Evolutionary conservation across 495 filamentous ascomycete genomes (phyloP).

Genomic region (Penicillium longicatenatum): DNA sequence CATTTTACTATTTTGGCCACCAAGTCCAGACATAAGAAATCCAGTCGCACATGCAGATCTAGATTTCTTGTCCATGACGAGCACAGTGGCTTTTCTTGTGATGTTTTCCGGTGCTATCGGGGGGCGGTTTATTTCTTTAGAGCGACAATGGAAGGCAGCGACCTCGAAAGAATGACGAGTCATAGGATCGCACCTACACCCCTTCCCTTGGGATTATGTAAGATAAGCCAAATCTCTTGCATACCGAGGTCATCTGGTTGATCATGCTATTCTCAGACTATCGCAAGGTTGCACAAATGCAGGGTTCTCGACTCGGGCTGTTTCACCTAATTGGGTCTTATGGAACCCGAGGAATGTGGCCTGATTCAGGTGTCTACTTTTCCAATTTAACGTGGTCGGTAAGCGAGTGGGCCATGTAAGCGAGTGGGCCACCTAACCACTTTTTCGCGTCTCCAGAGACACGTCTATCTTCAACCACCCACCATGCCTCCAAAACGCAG

Average conservation of each 20-base stretch:
- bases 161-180: background rate
- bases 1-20: background rate
- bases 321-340: background rate
- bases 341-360: background rate
- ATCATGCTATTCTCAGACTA: background rate
- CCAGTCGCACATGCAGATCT: background rate
- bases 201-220: background rate
- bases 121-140: background rate
- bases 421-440: too few species aligned
- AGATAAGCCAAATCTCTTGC: background rate
- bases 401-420: too few species aligned
- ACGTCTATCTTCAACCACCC: too few species aligned
- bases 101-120: background rate
- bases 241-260: background rate
- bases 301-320: background rate
- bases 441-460: too few species aligned
- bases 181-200: background rate
- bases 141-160: background rate
- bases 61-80: background rate
- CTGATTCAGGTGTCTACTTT: background rate
- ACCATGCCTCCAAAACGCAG: too few species aligned
- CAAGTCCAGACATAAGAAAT: background rate
- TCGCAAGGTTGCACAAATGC: background rate
- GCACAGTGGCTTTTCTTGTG: background rate
- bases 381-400: too few species aligned